phyloP scores from a whole-genome alignment of 2,329 filamentous ascomycete species.

The Dothideomycetes sp. region DNA sequence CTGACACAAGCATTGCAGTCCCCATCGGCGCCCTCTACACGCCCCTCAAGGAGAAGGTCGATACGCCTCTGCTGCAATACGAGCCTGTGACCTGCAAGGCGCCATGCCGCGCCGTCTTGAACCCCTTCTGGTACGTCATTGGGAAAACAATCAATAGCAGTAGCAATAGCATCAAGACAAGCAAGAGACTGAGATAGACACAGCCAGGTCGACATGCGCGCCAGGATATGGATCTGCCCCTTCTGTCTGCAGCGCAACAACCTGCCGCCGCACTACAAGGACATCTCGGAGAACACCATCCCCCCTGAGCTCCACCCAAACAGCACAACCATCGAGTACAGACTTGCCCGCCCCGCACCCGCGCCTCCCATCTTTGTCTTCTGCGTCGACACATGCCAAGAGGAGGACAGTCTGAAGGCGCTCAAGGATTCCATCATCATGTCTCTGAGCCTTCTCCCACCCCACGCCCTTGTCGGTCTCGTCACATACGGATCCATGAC shows the following conservation, averaged over 20 bases:
- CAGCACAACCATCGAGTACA: conserved; percentile 86
- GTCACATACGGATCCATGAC: conserved; percentile 92
- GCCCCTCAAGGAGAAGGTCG: conserved; percentile 85
- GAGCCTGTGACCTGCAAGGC: conserved; percentile 95
- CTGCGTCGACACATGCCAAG: conserved; percentile 79
- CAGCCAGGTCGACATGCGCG: conserved; percentile 74
- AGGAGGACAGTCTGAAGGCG: conserved; percentile 73
- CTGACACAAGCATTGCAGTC: conserved; percentile 36
- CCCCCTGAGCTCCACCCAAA: conserved; percentile 71
- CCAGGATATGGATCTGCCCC: conserved; percentile 78
- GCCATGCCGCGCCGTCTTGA: conserved; percentile 89
- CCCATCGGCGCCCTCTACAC: conserved; percentile 95
- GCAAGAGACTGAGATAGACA: conserved; percentile 15
- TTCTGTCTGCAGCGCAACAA: conserved; percentile 79
- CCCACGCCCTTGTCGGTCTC: conserved; percentile 70
- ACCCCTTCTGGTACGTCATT: conserved; percentile 76
- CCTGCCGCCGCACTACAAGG: conserved; percentile 78
- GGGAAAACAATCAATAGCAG: neutral
- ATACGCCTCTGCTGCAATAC: conserved; percentile 82
- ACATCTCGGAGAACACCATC: conserved; percentile 73
- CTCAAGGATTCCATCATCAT: conserved; percentile 79
- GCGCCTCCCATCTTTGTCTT: conserved; percentile 78
- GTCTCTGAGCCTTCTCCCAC: conserved; percentile 71
- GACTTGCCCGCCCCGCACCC: conserved; percentile 70
- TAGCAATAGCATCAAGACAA: too few relatives aligned